A percentile compares a stretch with the other conserved stretches of the same genome.
Conservation (phyloP, 768 basidiomycete species). For the Neoboletus magnificus region DNA sequence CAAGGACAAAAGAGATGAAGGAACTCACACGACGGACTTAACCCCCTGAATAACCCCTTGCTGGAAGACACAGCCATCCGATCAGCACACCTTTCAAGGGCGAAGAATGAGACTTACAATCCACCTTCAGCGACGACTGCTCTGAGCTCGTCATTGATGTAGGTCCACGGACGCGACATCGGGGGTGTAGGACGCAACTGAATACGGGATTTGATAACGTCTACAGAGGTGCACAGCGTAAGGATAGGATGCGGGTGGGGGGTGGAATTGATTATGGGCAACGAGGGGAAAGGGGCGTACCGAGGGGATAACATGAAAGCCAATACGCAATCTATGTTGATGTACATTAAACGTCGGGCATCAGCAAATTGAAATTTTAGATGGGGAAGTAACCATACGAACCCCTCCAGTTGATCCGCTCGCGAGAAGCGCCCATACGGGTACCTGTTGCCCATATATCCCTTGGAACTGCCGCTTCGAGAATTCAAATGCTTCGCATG, state of each 20-base stretch:
- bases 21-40: conserved; percentile 71
- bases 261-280: not conserved
- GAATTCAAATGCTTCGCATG: conserved; percentile 72
- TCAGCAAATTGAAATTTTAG: not conserved
- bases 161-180: conserved; percentile 65
- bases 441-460: conserved; percentile 62
- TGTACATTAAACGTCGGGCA: not conserved
- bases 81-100: not conserved
- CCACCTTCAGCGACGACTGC: conserved; percentile 69
- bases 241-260: not conserved
- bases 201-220: conserved; percentile 88
- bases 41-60: conserved; percentile 64
- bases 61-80: conserved; percentile 18
- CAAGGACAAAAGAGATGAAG: not conserved
- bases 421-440: conserved; percentile 81
- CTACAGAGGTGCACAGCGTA: conserved; percentile 33
- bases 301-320: conserved; percentile 89
- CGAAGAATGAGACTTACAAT: conserved; percentile 44
- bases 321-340: conserved; percentile 50
- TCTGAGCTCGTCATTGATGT: conserved; percentile 70
- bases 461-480: conserved; percentile 74
- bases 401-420: conserved; percentile 85
- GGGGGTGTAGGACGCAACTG: conserved; percentile 79
- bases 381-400: conserved; percentile 26
- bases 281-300: conserved; percentile 32